phyloP scores from a whole-genome alignment of 2,329 filamentous ascomycete species.

The Apiospora kogelbergensis region DNA sequence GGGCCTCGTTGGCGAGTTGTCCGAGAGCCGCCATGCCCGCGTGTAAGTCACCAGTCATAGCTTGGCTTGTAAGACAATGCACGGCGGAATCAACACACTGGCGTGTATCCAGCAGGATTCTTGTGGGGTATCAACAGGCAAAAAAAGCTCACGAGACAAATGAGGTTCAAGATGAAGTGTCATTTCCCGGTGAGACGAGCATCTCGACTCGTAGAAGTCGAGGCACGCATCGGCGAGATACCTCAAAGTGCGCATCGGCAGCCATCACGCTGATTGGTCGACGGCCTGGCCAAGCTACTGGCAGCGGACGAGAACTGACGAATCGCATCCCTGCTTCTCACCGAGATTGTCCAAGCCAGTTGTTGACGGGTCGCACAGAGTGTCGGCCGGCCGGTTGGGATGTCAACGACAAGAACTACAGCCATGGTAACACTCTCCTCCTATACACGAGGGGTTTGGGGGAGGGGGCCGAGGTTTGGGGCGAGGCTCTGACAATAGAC shows the following conservation, averaged over 20 bases:
- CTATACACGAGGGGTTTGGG: neutral
- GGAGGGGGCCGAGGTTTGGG: neutral
- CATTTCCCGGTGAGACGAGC: slow-evolving; percentile 12
- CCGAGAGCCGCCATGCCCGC: slow-evolving; percentile 12
- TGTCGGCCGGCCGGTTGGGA: slow-evolving; percentile 5
- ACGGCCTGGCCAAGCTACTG: neutral
- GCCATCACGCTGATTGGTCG: slow-evolving; percentile 9
- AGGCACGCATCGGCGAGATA: slow-evolving; percentile 10
- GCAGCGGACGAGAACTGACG: slow-evolving; percentile 2
- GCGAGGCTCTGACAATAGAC: neutral
- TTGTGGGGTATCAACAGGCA: slow-evolving; percentile 9
- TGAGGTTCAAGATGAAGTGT: slow-evolving; percentile 10
- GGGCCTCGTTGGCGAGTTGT: slow-evolving; percentile 14
- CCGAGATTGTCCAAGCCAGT: slow-evolving; percentile 4
- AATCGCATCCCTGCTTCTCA: slow-evolving; percentile 12
- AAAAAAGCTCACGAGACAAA: slow-evolving; percentile 12
- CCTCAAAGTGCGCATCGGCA: slow-evolving; percentile 5
- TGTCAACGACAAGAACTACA: neutral
- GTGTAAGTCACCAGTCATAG: slow-evolving; percentile 15
- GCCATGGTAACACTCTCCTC: neutral
- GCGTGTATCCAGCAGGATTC: slow-evolving; percentile 10
- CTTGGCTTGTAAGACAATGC: slow-evolving; percentile 11
- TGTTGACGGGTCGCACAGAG: slow-evolving; percentile 7
- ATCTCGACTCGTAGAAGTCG: slow-evolving; percentile 11
- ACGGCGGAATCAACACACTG: slow-evolving; percentile 10